Evolutionary conservation across 345 rosid genomes (phyloP).

Genomic region (Populus davidiana): DNA sequence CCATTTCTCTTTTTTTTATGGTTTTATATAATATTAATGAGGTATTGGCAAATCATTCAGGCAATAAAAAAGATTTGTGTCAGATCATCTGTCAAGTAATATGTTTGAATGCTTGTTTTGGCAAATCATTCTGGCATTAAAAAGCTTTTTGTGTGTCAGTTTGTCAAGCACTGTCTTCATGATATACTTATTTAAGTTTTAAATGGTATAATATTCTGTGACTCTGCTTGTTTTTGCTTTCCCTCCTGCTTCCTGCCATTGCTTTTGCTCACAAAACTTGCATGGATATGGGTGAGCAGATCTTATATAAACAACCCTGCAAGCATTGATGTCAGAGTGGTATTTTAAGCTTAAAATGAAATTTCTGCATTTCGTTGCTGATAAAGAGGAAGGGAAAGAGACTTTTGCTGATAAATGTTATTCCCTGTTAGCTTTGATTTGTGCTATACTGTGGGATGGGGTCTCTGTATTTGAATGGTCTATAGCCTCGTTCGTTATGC

Average conservation of each 20-base stretch:
- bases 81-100: slow-evolving; percentile 22
- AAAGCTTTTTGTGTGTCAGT: slow-evolving; percentile 27
- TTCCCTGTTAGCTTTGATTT: background rate
- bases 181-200: background rate
- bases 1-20: background rate
- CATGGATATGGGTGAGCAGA: background rate
- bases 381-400: background rate
- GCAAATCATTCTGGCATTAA: slow-evolving; percentile 19
- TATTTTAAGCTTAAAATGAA: background rate
- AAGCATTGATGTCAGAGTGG: background rate
- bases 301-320: background rate
- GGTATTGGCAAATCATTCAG: slow-evolving; percentile 23
- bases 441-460: background rate
- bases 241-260: background rate
- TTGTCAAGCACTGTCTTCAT: slow-evolving; percentile 8
- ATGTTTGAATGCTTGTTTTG: background rate
- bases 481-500: background rate
- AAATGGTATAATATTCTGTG: slow-evolving; percentile 8
- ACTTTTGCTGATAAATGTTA: background rate
- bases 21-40: background rate
- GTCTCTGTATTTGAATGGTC: background rate
- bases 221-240: background rate
- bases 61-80: slow-evolving; percentile 17
- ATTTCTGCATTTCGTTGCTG: background rate
- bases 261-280: background rate